Evolutionary conservation across 768 basidiomycete species (phyloP).

Genomic region (Chalciporus pseudorubinellus): DNA sequence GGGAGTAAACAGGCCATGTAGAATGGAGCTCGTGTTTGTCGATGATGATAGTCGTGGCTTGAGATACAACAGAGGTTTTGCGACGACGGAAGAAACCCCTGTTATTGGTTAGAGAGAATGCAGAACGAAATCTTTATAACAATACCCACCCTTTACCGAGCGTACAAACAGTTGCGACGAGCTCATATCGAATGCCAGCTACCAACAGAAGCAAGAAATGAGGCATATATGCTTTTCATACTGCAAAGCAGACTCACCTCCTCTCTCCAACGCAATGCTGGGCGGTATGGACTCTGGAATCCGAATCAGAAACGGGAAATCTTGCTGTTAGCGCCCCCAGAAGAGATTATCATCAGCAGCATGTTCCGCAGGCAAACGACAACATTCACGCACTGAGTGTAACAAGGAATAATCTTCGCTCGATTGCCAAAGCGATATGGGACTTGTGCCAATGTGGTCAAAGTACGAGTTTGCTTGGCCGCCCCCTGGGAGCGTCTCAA

Average conservation of each 20-base stretch:
- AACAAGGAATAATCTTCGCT: conserved; percentile 70
- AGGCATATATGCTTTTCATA: not conserved
- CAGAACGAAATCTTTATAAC: not conserved
- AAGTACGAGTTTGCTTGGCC: conserved; percentile 68
- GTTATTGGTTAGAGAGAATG: not conserved
- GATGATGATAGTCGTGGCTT: conserved; percentile 70
- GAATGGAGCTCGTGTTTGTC: conserved; percentile 94
- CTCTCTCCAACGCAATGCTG: conserved; percentile 73
- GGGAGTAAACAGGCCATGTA: conserved; percentile 88
- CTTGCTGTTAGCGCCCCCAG: conserved; percentile 51
- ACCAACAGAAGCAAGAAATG: not conserved
- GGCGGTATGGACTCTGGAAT: conserved; percentile 93
- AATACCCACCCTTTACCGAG: conserved; percentile 76
- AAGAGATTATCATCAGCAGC: conserved; percentile 2
- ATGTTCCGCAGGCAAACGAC: not conserved
- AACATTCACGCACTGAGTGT: conserved; percentile 50
- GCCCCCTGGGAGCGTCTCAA: conserved; percentile 78
- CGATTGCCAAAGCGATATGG: conserved; percentile 80
- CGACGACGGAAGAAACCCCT: conserved; percentile 80
- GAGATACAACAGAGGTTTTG: conserved; percentile 65
- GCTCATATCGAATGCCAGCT: conserved; percentile 89
- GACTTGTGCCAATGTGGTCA: conserved; percentile 79
- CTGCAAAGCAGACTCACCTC: conserved; percentile 43
- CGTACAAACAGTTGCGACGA: conserved; percentile 82
- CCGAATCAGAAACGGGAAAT: conserved; percentile 86